Percentiles rank a stretch among this genome's conserved stretches.
phyloP scores from a whole-genome alignment of 352 stramenopile species.

The Phytopythium cucurbitacearum region DNA sequence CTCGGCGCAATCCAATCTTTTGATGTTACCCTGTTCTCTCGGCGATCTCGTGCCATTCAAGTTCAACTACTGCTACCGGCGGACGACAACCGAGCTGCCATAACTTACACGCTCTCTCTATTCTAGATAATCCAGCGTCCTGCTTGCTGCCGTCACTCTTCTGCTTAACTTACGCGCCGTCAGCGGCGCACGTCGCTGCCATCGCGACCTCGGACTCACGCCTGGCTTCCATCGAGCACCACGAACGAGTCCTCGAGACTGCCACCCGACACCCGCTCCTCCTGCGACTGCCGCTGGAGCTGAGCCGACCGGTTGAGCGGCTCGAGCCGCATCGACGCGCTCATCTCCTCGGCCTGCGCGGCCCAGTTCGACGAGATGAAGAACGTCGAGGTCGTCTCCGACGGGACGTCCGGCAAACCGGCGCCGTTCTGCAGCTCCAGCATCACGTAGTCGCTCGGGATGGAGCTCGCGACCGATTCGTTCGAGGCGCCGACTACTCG shows the following conservation, averaged over 20 bases:
- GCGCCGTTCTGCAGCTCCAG: constrained; percentile 71
- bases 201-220: not conserved
- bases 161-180: constrained; percentile 1
- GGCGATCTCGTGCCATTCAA: no score
- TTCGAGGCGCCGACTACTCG: constrained; percentile 37
- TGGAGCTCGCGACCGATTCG: constrained; percentile 12
- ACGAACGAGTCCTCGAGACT: constrained; percentile 73
- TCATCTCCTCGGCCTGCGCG: constrained; percentile 74
- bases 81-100: not conserved
- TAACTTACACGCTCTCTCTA: constrained; percentile 6
- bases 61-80: no score
- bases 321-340: constrained; percentile 51
- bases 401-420: constrained; percentile 31
- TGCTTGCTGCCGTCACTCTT: not conserved
- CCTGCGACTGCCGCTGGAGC: constrained; percentile 6
- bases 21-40: no score
- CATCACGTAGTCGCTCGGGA: constrained; percentile 79
- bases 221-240: constrained; percentile 37
- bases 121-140: not conserved
- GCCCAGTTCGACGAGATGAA: constrained; percentile 83
- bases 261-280: constrained; percentile 9
- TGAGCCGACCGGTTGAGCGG: constrained; percentile 13
- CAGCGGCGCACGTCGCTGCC: not conserved
- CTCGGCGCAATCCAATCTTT: no score
- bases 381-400: constrained; percentile 50